Evolutionary conservation across 1,139 yeast genomes (phyloP).

Genomic region (Taiozyma sp.): DNA sequence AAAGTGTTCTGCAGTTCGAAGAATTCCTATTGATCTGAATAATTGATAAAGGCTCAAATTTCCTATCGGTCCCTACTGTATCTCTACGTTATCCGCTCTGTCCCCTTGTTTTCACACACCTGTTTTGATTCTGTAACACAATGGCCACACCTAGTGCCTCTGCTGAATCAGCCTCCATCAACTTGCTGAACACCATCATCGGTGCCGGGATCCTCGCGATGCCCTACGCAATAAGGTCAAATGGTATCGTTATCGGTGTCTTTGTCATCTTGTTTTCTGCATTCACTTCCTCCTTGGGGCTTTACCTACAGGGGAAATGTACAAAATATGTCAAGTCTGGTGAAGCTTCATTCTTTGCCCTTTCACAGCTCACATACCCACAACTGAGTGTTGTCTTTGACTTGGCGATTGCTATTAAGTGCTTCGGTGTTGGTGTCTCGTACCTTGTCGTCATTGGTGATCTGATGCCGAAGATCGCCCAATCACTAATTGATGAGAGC

Average conservation of each 20-base stretch:
- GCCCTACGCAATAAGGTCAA: conserved; percentile 85
- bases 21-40: neutral
- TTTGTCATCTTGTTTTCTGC: conserved; percentile 68
- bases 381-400: conserved; percentile 79
- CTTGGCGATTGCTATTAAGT: conserved; percentile 83
- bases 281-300: conserved; percentile 65
- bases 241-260: conserved; percentile 74
- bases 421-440: conserved; percentile 78
- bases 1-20: neutral
- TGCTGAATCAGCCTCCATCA: conserved; percentile 37
- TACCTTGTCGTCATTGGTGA: conserved; percentile 77
- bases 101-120: neutral
- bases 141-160: conserved; percentile 15
- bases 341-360: conserved; percentile 78
- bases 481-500: conserved; percentile 31
- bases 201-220: conserved; percentile 95
- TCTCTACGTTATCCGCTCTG: neutral
- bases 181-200: conserved; percentile 63
- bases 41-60: neutral
- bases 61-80: neutral
- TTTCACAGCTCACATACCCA: conserved; percentile 80
- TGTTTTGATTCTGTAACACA: neutral
- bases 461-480: conserved; percentile 65
- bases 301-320: conserved; percentile 68
- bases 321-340: conserved; percentile 54